phyloP scores from a whole-genome alignment of 495 filamentous ascomycete genomes.

The Corynascus novoguineensis region DNA sequence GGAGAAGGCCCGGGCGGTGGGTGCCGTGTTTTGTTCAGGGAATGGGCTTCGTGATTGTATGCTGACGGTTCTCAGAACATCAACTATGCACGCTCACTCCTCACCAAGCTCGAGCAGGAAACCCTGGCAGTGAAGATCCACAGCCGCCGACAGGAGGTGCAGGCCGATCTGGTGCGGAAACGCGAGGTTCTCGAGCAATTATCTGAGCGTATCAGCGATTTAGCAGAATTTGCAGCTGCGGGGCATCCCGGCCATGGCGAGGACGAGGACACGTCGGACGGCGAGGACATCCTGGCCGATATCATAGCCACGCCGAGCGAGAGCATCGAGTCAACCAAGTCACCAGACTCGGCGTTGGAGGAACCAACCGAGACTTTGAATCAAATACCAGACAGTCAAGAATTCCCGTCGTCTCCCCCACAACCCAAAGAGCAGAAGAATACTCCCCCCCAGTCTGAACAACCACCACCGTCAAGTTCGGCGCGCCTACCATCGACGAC shows the following conservation, averaged over 20 bases:
- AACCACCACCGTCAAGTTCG: constrained; percentile 6
- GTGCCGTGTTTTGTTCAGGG: constrained; percentile 17
- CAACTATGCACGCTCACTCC: constrained; percentile 69
- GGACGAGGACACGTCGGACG: constrained; percentile 37
- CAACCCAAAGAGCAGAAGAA: constrained; percentile 1
- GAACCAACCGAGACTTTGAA: constrained; percentile 11
- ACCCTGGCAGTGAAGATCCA: constrained; percentile 58
- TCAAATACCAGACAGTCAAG: constrained; percentile 9
- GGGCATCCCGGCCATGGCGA: constrained; percentile 18
- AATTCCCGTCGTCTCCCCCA: constrained; percentile 6
- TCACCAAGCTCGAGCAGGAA: constrained; percentile 71
- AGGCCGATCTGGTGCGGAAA: constrained; percentile 61
- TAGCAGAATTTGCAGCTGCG: constrained; percentile 51
- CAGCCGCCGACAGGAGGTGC: constrained; percentile 58
- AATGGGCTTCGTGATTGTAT: not conserved
- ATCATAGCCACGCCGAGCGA: constrained; percentile 46
- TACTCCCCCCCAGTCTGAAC: not conserved
- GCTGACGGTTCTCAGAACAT: constrained; percentile 54
- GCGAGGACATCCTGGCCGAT: constrained; percentile 46
- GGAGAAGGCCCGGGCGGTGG: constrained; percentile 58
- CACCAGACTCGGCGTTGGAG: constrained; percentile 23
- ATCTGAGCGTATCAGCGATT: constrained; percentile 56
- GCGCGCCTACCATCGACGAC: too few relatives aligned
- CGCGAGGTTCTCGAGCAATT: constrained; percentile 53
- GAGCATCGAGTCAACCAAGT: constrained; percentile 37